Evolutionary conservation across 805 yeast species (phyloP).

Genomic region (Kuraishia capsulata): DNA sequence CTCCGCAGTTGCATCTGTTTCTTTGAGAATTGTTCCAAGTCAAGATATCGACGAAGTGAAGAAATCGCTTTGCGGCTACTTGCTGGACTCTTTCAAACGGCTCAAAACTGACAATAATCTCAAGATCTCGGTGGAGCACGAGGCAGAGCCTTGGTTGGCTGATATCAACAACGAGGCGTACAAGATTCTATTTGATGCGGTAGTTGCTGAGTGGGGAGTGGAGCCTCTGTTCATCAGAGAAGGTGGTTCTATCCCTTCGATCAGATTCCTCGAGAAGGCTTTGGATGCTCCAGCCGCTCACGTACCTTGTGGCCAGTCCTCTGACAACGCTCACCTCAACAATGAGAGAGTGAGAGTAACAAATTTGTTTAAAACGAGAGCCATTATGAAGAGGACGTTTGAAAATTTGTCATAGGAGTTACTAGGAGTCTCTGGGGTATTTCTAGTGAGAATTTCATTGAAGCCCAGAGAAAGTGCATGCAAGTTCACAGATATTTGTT

Average conservation of each 20-base stretch:
- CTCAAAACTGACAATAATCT: conserved; percentile 57
- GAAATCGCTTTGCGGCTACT: conserved; percentile 31
- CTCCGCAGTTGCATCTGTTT: conserved; percentile 63
- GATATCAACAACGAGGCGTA: conserved; percentile 73
- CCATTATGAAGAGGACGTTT: conserved; percentile 48
- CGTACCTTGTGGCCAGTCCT: conserved; percentile 91
- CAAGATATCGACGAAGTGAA: conserved; percentile 63
- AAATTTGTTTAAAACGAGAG: conserved; percentile 67
- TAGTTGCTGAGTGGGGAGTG: conserved; percentile 63
- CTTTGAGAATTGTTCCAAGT: conserved; percentile 84
- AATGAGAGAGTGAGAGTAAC: conserved; percentile 77
- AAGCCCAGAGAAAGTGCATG: too few relatives aligned
- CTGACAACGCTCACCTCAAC: conserved; percentile 89
- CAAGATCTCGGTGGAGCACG: conserved; percentile 55
- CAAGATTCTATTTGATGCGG: conserved; percentile 51
- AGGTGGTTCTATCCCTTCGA: conserved; percentile 94
- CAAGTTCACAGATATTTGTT: too few relatives aligned
- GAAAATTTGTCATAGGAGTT: conserved; percentile 30
- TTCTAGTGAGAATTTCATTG: too few relatives aligned
- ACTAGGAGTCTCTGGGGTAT: too few relatives aligned
- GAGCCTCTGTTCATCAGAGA: conserved; percentile 86
- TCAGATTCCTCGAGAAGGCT: conserved; percentile 72
- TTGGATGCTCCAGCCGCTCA: conserved; percentile 89
- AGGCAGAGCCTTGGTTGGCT: conserved; percentile 96
- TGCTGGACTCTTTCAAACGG: conserved; percentile 36